These are phyloP conservation scores for Quillaja saponaria DNA, from an alignment of 306 rosid species.

Conservation along the genomic window DNA sequence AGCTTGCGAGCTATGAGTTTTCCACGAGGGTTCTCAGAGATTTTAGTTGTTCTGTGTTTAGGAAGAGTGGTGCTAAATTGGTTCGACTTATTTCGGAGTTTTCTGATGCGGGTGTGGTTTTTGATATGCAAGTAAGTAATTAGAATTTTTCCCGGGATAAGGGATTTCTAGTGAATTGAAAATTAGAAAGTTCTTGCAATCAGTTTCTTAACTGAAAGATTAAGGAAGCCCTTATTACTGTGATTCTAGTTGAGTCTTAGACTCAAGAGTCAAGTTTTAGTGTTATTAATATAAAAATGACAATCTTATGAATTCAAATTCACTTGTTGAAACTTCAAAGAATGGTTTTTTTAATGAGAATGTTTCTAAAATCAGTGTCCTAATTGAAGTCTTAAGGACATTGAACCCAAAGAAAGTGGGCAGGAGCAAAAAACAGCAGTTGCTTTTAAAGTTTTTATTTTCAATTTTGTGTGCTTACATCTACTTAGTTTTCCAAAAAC, in stretches of 20 bases:
- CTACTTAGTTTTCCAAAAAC: not conserved
- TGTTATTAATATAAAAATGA: too few species aligned
- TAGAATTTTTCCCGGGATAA: not conserved
- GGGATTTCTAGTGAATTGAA: not conserved
- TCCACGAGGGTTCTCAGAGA: conserved; percentile 45
- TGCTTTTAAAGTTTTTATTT: not conserved
- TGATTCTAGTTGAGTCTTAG: too few species aligned
- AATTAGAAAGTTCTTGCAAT: too few species aligned
- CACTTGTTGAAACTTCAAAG: too few species aligned
- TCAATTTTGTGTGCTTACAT: not conserved
- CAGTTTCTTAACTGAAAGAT: not conserved
- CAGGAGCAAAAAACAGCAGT: not conserved
- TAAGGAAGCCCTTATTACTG: too few species aligned
- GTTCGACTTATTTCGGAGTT: conserved; percentile 26
- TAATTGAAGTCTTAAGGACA: too few species aligned
- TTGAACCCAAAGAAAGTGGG: not conserved
- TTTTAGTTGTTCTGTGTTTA: conserved; percentile 39
- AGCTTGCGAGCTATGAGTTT: conserved; percentile 44
- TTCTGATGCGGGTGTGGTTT: conserved; percentile 12
- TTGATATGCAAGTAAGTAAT: conserved; percentile 43
- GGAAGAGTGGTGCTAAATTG: conserved; percentile 40
- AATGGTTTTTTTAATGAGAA: too few species aligned
- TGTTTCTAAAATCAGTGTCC: not conserved
- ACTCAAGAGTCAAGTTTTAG: too few species aligned
- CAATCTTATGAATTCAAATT: too few species aligned